Conservation (phyloP, 176 grass and related monocot species). For the Alloteropsis semialata region DNA sequence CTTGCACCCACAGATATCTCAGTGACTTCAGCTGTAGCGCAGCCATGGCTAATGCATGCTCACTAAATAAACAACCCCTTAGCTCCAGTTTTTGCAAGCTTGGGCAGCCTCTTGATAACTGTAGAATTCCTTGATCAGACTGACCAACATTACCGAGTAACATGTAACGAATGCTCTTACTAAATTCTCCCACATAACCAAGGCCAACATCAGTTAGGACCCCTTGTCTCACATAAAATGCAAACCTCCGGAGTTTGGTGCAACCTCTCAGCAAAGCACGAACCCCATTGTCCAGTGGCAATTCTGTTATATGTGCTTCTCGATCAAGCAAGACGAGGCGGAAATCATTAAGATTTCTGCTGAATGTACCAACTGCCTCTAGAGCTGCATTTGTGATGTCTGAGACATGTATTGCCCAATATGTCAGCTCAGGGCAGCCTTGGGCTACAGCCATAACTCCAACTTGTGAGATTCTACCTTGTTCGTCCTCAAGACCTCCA, state of each 20-base stretch:
- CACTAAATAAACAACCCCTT: slow-evolving; percentile 81
- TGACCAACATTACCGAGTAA: slow-evolving; percentile 85
- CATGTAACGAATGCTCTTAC: slow-evolving; percentile 67
- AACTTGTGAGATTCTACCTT: slow-evolving; percentile 70
- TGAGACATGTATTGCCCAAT: slow-evolving; percentile 78
- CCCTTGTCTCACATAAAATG: slow-evolving; percentile 93
- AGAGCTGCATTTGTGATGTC: slow-evolving; percentile 98
- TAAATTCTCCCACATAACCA: slow-evolving; percentile 76
- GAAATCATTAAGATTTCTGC: slow-evolving; percentile 89
- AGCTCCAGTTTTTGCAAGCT: slow-evolving; percentile 94
- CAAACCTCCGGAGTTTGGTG: slow-evolving; percentile 79
- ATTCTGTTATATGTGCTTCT: slow-evolving; percentile 59
- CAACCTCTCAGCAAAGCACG: slow-evolving; percentile 79
- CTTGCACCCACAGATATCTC: slow-evolving; percentile 98
- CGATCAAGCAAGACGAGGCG: slow-evolving; percentile 93
- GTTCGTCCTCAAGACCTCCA: slow-evolving; percentile 77
- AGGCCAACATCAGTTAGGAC: slow-evolving; percentile 81
- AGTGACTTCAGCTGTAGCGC: slow-evolving; percentile 62
- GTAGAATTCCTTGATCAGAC: slow-evolving; percentile 61
- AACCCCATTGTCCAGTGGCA: slow-evolving; percentile 86
- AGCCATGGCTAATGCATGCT: slow-evolving; percentile 73
- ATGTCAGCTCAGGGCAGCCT: slow-evolving; percentile 75
- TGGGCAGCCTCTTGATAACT: slow-evolving; percentile 59
- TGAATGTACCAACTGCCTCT: slow-evolving; percentile 60
- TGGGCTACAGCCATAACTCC: slow-evolving; percentile 69